Base-by-base conservation (phyloP, 306 rosid species). In the Sesbania bispinosa region DNA sequence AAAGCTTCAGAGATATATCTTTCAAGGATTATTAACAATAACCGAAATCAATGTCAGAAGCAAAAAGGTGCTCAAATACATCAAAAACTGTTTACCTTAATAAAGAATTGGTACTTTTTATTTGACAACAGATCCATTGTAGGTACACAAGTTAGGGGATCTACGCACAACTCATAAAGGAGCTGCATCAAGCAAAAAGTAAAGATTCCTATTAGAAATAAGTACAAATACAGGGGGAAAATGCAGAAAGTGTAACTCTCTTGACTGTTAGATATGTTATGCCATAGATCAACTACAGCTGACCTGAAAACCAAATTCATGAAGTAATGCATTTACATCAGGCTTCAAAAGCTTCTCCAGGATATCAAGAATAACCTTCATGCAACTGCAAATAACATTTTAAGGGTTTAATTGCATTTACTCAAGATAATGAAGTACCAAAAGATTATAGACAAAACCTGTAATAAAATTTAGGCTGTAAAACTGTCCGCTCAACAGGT, bases 221-320 rank as follows among this genome's bases (percentile, higher is more conserved):
- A 42, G 20, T 20, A 15, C 20, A 67, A 60, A 77, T 30, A 27
- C 41, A 23, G 15, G 33, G 43, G 52, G 32, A 23, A 19, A 52
- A 59, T 20, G 9, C 24, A 53, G 46, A 51, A 54, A 10, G 10
- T 13, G 18, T 7, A 19, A 38, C 27, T 46, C 45, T 54, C 39
- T 36, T 18, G 8, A 10, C 7, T 20, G 23, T 24, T 68, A 26
- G 6, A 67, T 30, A 63, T 30, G 43, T 30, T 71, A 73, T 13
- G 43, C 33, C 74, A 45, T 6, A 61, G 64, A 85, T 65, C 50
- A 64, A 35, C 20, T 42, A 39, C 71, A 55, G 72, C 94, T 74
- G 51, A 94, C 98, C 98, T 94, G 94, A 85, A 94, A 88, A 76
- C 98, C 86, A 76, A 94, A 94, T 63, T 94, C 98, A 75, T 87